Evolutionary conservation across 2,329 filamentous ascomycete genomes (phyloP), one percentile per base, ranked within the genome.

Genomic region (Clathrospora elynae): DNA sequence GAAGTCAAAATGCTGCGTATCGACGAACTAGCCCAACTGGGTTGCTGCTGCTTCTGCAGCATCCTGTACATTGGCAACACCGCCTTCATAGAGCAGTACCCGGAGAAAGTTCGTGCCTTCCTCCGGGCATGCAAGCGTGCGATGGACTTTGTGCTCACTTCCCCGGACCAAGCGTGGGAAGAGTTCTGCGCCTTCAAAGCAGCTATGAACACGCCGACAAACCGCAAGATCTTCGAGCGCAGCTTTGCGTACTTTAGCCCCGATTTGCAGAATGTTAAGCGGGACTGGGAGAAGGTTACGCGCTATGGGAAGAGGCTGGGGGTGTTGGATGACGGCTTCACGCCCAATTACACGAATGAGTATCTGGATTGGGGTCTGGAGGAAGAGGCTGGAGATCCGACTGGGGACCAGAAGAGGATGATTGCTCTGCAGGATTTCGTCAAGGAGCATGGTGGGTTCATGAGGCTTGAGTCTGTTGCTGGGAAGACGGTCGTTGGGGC

Each of bases 1-100:
- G 86, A 90, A 51, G 87, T 89, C 6, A 83, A 88, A 71, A 90
- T 90, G 86, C 80, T 90, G 12, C 83, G 87, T 59, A 90, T 90
- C 62, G 87, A 90, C 66, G 81, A 90, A 73, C 83, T 90, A 18
- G 87, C 87, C 22, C 85, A 89, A 68, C 76, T 90, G 3, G 87
- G 87, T 35, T 90, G 87, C 75, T 90, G 87, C 80, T 90, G 87
- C 77, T 90, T 90, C 80, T 90, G 87, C 72, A 83, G 83, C 18
- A 87, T 90, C 67, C 76, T 90, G 26, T 90, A 90, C 76, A 90
- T 90, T 52, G 86, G 83, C 14, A 90, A 90, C 70, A 85, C 90
- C 59, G 62, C 62, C 6, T 90, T 90, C 72, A 70, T 90, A 30
- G 66, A 74, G n/a, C 73, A 80, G 46, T 81, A 88, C 71, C 82